Evolutionary conservation across 192 early-diverging fungal genomes (phyloP), one percentile per base, ranked within the genome.

Genomic region (Coemansia aciculifera): DNA sequence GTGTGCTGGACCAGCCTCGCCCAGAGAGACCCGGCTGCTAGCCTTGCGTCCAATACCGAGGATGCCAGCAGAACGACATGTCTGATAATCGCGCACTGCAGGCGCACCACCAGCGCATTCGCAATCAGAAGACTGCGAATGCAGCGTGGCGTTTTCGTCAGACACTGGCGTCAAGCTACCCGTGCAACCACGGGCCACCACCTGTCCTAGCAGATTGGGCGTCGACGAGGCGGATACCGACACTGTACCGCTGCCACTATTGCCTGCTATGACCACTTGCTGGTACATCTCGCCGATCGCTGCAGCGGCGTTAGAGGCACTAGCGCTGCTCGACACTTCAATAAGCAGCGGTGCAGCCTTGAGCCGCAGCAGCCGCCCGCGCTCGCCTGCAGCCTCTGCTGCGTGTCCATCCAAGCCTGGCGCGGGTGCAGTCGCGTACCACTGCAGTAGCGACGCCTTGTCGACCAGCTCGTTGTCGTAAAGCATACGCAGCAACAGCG

Each of bases 401-500:
- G 36, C 48, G 15, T 39, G 60, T 17, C 44, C 68, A 31, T 19
- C 21, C 27, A 54, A 46, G 19, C 37, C 44, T n/a, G 62, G 37
- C n/a, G 59, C 48, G 23, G 57, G 21, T 1, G 56, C 49, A 5
- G 48, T 51, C 24, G 66, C 21, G 69, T 72, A 75, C 81, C 81
- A 83, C 63, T 61, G 32, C 13, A 69, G 39, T 12, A 83, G 71
- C 27, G 81, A 44, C 38, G 52, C 43, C 40, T 63, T 59, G 66
- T 83, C 81, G 12, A 83, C 43, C 3, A 83, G 63, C 72, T 83
- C 81, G 60, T 63, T 64, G 38, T 83, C 75, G 51, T 83, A 75
- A 15, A 83, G 65, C 21, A 67, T 64, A 42, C 81, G 75, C 71
- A 83, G 52, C 44, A 83, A 63, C 44, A 64, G 40, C 27, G 54